Evolutionary conservation across 352 stramenopile species (phyloP).

Genomic region (Plasmopara muralis): DNA sequence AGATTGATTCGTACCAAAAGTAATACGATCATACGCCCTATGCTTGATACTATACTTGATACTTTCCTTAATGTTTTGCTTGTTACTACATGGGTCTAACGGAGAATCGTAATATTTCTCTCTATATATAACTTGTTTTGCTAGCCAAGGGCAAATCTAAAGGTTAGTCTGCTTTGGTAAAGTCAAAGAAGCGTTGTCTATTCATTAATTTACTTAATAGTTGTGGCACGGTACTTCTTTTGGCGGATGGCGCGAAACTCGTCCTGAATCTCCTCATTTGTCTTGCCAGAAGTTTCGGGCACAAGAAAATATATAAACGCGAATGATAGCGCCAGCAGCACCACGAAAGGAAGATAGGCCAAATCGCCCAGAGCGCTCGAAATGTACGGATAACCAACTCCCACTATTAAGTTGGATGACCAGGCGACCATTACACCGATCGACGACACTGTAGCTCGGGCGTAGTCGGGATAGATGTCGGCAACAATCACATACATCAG

Average conservation of each 20-base stretch:
- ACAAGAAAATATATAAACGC: conserved; percentile 29
- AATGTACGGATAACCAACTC: conserved; percentile 47
- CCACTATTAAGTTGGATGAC: conserved; percentile 35
- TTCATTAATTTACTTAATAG: conserved; percentile 6
- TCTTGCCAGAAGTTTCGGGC: conserved; percentile 41
- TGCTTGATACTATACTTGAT: too few species aligned
- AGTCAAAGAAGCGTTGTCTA: not conserved
- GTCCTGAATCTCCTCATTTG: conserved; percentile 42
- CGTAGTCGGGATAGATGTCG: conserved; percentile 36
- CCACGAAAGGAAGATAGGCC: conserved; percentile 31
- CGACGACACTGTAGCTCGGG: conserved; percentile 31
- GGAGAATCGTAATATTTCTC: too few species aligned
- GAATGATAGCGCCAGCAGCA: conserved; percentile 22
- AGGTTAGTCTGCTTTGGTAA: too few species aligned
- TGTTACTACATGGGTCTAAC: too few species aligned
- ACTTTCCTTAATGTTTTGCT: too few species aligned
- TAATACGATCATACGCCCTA: too few species aligned
- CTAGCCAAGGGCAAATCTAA: too few species aligned
- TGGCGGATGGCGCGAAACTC: conserved; percentile 33
- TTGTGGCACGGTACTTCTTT: conserved; percentile 14
- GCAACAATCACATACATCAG: conserved; percentile 41
- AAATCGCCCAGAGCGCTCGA: conserved; percentile 24
- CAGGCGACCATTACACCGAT: conserved; percentile 31
- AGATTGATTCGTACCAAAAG: too few species aligned
- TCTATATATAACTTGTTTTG: too few species aligned